These are phyloP conservation scores for Letharia lupina DNA, from an alignment of 495 filamentous ascomycete genomes.

Conservation along the genomic window DNA sequence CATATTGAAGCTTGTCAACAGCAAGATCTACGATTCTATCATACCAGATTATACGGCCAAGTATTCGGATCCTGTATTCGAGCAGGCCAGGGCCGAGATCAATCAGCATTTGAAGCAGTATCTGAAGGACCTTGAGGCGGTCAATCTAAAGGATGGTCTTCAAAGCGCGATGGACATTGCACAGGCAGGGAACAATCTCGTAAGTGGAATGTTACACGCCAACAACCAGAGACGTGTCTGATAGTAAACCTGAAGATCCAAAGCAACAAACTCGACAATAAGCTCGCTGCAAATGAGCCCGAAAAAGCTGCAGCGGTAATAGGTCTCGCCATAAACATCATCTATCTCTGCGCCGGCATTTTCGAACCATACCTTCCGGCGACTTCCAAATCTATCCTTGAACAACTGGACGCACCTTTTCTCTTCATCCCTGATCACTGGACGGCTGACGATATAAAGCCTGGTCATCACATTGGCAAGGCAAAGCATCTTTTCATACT, in stretches of 20 bases:
- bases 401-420: constrained; percentile 60
- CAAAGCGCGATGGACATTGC: constrained; percentile 62
- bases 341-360: constrained; percentile 69
- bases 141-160: constrained; percentile 68
- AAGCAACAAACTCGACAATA: constrained; percentile 74
- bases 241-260: constrained; percentile 43
- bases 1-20: constrained; percentile 81
- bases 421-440: constrained; percentile 56
- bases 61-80: constrained; percentile 36
- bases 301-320: constrained; percentile 67
- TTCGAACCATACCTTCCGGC: constrained; percentile 78
- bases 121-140: constrained; percentile 60
- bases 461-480: constrained; percentile 74
- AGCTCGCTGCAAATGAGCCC: constrained; percentile 62
- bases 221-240: neutral
- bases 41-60: constrained; percentile 57
- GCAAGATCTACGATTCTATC: constrained; percentile 56
- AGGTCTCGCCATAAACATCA: constrained; percentile 71
- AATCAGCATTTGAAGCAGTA: constrained; percentile 59
- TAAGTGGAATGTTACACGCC: neutral
- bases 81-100: constrained; percentile 53
- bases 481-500: constrained; percentile 74
- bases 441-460: constrained; percentile 39
- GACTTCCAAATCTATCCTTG: constrained; percentile 63
- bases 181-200: constrained; percentile 64